Evolutionary conservation across 495 filamentous ascomycete genomes (phyloP).

Genomic region (Aspergillus ellipticus): DNA sequence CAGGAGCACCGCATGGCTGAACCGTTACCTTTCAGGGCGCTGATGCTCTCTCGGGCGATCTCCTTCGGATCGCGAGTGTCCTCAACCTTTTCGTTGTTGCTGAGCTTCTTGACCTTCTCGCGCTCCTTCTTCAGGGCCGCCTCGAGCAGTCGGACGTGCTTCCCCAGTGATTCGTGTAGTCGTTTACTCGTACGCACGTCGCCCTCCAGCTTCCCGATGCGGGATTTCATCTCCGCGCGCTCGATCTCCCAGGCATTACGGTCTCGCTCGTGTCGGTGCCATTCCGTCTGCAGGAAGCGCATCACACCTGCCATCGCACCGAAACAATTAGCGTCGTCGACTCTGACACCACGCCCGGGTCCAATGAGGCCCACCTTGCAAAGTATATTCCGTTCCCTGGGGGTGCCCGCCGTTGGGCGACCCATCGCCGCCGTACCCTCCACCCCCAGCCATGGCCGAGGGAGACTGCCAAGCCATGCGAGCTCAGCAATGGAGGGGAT

Average conservation of each 20-base stretch:
- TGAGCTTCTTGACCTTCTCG: slow-evolving; percentile 46
- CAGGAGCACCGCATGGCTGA: background rate
- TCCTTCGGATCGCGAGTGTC: slow-evolving; percentile 42
- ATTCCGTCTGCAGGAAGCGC: slow-evolving; percentile 98
- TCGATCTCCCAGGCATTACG: slow-evolving; percentile 99
- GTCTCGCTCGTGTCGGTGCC: slow-evolving; percentile 97
- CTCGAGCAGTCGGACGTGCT: slow-evolving; percentile 88
- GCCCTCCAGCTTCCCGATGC: slow-evolving; percentile 93
- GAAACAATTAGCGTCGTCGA: slow-evolving; percentile 9
- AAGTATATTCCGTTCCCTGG: slow-evolving; percentile 93
- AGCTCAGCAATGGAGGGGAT: slow-evolving; percentile 5
- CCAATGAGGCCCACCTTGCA: slow-evolving; percentile 67
- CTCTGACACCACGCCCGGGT: background rate
- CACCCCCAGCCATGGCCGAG: slow-evolving; percentile 62
- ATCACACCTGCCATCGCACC: slow-evolving; percentile 70
- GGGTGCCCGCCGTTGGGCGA: slow-evolving; percentile 56
- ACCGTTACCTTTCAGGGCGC: slow-evolving; percentile 36
- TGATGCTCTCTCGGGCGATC: slow-evolving; percentile 40
- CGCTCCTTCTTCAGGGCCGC: slow-evolving; percentile 77
- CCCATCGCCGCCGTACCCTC: slow-evolving; percentile 55
- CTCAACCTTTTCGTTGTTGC: slow-evolving; percentile 47
- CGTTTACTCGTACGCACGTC: slow-evolving; percentile 80
- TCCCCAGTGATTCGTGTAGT: slow-evolving; percentile 79
- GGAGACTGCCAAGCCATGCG: slow-evolving; percentile 61
- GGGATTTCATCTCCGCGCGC: slow-evolving; percentile 96